These are phyloP conservation scores for Orbilia quercus DNA, from an alignment of 2,329 filamentous ascomycete genomes.

Conservation along the genomic window DNA sequence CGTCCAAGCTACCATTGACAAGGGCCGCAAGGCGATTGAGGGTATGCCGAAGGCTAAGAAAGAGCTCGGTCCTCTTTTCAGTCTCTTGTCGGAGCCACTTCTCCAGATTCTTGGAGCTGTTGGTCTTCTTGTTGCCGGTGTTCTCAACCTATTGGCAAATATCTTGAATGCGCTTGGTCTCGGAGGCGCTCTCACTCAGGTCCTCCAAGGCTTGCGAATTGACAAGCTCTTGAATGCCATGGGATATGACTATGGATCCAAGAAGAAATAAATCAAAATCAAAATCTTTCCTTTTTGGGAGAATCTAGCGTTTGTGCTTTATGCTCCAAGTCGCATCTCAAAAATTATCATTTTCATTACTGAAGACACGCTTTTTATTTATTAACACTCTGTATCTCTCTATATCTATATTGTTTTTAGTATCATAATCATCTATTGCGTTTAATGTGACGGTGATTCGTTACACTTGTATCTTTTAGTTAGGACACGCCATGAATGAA, in stretches of 20 bases:
- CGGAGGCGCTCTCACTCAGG: slow-evolving; percentile 80
- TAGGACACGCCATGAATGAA: too few species aligned
- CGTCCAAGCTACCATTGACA: slow-evolving; percentile 84
- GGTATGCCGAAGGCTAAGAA: slow-evolving; percentile 96
- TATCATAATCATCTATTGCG: too few species aligned
- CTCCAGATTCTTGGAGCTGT: slow-evolving; percentile 88
- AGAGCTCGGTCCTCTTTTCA: slow-evolving; percentile 91
- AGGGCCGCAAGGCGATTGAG: slow-evolving; percentile 85
- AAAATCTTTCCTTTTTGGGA: too few species aligned
- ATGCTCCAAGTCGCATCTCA: too few species aligned
- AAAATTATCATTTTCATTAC: too few species aligned
- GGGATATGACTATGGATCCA: slow-evolving; percentile 68
- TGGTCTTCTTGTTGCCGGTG: slow-evolving; percentile 82
- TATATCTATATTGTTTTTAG: too few species aligned
- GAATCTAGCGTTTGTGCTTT: neutral
- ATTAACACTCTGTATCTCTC: too few species aligned
- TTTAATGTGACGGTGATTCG: too few species aligned
- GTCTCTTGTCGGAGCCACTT: slow-evolving; percentile 79
- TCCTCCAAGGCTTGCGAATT: slow-evolving; percentile 81
- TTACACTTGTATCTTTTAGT: too few species aligned
- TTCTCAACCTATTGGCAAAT: slow-evolving; percentile 84
- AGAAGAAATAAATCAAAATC: slow-evolving; percentile 24
- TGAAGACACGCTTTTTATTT: too few species aligned
- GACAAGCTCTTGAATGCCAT: slow-evolving; percentile 79
- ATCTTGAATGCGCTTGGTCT: slow-evolving; percentile 83